phyloP scores from a whole-genome alignment of 805 yeast genomes.

The Metschnikowia matae region DNA sequence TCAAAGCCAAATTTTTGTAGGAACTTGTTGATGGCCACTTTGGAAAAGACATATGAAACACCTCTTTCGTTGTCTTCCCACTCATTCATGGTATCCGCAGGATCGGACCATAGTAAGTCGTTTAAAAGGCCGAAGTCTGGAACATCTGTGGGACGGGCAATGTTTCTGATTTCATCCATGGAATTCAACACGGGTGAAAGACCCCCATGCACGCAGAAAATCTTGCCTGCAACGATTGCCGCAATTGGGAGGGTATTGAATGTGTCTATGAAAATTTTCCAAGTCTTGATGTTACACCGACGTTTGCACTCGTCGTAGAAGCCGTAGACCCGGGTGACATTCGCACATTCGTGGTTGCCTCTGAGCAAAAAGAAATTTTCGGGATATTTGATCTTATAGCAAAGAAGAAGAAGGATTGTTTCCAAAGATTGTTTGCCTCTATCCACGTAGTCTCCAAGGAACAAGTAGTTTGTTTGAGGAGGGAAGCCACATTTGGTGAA shows the following conservation, averaged over 20 bases:
- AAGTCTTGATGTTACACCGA: conserved; percentile 83
- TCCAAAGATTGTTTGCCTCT: conserved; percentile 95
- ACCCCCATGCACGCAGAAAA: conserved; percentile 89
- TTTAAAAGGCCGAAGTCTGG: conserved; percentile 78
- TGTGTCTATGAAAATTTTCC: conserved; percentile 92
- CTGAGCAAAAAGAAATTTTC: conserved; percentile 89
- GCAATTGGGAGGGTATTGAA: conserved; percentile 95
- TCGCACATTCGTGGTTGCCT: conserved; percentile 98
- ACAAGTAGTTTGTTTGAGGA: conserved; percentile 86
- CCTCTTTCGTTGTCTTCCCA: conserved; percentile 90
- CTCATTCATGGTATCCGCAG: conserved; percentile 75
- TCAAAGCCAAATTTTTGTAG: conserved; percentile 72
- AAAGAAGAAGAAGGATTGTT: conserved; percentile 78
- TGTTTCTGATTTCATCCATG: conserved; percentile 70
- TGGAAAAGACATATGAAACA: conserved; percentile 74
- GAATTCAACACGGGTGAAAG: conserved; percentile 68
- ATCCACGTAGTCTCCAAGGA: conserved; percentile 95
- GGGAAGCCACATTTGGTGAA: conserved; percentile 97
- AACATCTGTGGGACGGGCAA: conserved; percentile 80
- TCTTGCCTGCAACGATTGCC: conserved; percentile 91
- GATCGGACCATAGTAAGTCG: conserved; percentile 81
- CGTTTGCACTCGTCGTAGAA: conserved; percentile 98
- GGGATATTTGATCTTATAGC: conserved; percentile 95
- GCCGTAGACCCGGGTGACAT: conserved; percentile 94
- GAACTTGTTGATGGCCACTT: conserved; percentile 76